Evolutionary conservation across 2,329 filamentous ascomycete species (phyloP), one percentile per base, ranked within the genome.

Genomic region (Pyrenophora seminiperda): DNA sequence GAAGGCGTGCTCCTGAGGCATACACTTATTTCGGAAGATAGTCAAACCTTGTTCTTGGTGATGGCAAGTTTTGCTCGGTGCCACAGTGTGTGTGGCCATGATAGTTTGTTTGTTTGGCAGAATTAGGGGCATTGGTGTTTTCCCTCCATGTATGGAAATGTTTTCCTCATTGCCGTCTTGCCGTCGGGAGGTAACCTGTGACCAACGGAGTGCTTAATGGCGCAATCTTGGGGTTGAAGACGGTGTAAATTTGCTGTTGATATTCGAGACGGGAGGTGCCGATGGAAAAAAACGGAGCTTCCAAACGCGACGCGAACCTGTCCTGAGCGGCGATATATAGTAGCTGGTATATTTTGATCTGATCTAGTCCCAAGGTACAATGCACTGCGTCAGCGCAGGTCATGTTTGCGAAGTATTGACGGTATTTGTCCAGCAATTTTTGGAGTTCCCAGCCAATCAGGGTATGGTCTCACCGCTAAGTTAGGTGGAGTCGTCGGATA

Each of bases 401-500:
- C 3, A 47, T 55, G 54, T 50, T 58, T 62, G 59, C 48, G 40
- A 58, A 34, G 38, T 52, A 37, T 52, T 33, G 47, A 58, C 38
- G 47, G 41, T 56, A 43, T 56, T 56, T 58, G 56, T 56, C 63
- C 52, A 65, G 53, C 60, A 65, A 58, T 59, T 59, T 48, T 14
- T n/a, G 6, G 20, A 47, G 49, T 50, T 53, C 43, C 42, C 41
- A 56, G 36, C 70, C 68, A 73, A 73, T 71, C 43, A 63, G 45
- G 56, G 46, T 22, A 20, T 42, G 60, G 55, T 51, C 60, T 58
- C 70, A 73, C 70, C 70, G 70, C 70, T 57, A 65, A 63, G 71
- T 68, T 56, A 48, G 42, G 53, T 58, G 47, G 57, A 57, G 48
- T 41, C 47, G 19, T 43, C 55, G 30, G 54, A 64, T 62, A 64